phyloP scores from a whole-genome alignment of 768 basidiomycete genomes.

The Panus rudis region DNA sequence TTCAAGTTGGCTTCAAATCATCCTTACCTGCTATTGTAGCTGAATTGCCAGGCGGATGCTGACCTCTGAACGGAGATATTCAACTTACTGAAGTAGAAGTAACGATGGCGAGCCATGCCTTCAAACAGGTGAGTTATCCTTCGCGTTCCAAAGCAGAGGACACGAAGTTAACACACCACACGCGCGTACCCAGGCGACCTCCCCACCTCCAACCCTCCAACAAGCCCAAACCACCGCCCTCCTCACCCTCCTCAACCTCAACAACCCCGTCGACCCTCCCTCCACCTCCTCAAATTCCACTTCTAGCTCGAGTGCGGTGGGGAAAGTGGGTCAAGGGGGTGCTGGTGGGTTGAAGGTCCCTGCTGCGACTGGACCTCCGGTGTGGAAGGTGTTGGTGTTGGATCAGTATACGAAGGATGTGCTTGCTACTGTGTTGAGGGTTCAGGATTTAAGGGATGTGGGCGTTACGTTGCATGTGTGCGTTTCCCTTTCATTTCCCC shows the following conservation, averaged over 20 bases:
- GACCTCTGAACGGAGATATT: too few species aligned
- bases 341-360: conserved; percentile 42
- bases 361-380: conserved; percentile 57
- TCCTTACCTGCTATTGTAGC: too few species aligned
- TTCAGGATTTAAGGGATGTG: conserved; percentile 93
- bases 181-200: conserved; percentile 23
- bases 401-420: conserved; percentile 97
- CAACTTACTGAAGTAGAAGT: too few species aligned
- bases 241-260: conserved; percentile 81
- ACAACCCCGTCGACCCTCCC: conserved; percentile 64
- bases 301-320: too few species aligned
- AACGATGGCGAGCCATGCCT: conserved; percentile 38
- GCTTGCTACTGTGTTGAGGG: conserved; percentile 88
- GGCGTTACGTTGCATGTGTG: conserved; percentile 98
- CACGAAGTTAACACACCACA: not conserved
- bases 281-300: conserved; percentile 29
- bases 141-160: not conserved
- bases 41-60: too few species aligned
- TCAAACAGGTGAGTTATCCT: conserved; percentile 34
- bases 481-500: conserved; percentile 23
- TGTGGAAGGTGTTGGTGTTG: conserved; percentile 95
- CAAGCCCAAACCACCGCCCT: conserved; percentile 84
- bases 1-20: too few species aligned
- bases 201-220: conserved; percentile 61
- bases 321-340: conserved; percentile 30